Base-by-base conservation (phyloP, 148 eudicot species). In the Arbutus unedo region DNA sequence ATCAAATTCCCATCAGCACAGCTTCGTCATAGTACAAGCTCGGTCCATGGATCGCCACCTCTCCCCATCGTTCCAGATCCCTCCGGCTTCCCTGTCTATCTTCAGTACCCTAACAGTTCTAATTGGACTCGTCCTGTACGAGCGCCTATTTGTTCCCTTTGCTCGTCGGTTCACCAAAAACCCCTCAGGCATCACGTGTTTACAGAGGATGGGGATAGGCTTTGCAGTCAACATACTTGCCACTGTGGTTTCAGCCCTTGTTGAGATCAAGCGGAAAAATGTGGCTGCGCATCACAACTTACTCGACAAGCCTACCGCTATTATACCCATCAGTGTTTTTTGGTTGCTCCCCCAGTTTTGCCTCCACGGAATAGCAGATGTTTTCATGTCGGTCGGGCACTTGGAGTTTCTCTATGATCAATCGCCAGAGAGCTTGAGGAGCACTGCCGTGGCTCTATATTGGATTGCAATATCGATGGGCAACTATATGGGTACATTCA, bases 131-230 rank as follows among this genome's bases (percentile, higher is more conserved):
- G 83, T 86, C 3, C 53, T 85, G 0, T 90, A 91, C 54, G 91
- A 91, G 47, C 92, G 94, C 13, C 51, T 86, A 16, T 81, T 91
- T 16, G 89, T 91, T 74, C 94, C 92, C 78, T 19, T 91, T 54
- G 90, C 88, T 18, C 83, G 88, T 2, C 50, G 80, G 10, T 80
- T 89, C 87, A 91, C 92, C 2, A 74, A 74, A 45, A 90, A 90
- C n/a, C 92, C 87, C 4, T 21, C 80, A 2, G 94, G 94, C 1
- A 82, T 91, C 83, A 89, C 91, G 1, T 79, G 82, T 83, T 80
- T 91, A n/a, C 92, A 90, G 77, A 83, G 94, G 73, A 90, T 89
- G 83, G 94, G 94, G 49, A 89, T 91, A 2, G 94, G 94, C 13
- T 83, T 85, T 48, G 51, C 18, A 8, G 59, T 91, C 38, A 83